Evolutionary conservation across 495 filamentous ascomycete species (phyloP).

Genomic region (Aspergillus baeticus): DNA sequence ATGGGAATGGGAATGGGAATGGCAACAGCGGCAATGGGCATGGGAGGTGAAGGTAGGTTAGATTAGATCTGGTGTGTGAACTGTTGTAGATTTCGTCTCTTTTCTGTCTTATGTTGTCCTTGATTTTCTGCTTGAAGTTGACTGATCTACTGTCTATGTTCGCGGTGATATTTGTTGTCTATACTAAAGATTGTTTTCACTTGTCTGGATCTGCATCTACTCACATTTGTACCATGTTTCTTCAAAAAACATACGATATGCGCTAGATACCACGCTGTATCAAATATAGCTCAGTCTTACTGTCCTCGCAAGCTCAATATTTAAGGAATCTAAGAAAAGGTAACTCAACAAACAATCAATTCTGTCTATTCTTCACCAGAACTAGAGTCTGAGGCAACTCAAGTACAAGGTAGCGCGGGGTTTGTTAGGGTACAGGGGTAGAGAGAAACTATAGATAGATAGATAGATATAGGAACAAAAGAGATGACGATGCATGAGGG

Average conservation of each 20-base stretch:
- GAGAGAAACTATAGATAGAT: background rate
- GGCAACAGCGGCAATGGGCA: background rate
- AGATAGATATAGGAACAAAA: constrained; percentile 13
- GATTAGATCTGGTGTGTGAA: background rate
- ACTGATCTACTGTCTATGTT: too few relatives aligned
- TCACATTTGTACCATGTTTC: too few relatives aligned
- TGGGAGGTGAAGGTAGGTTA: background rate
- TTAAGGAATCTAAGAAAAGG: background rate
- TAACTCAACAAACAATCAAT: background rate
- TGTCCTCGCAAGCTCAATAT: background rate
- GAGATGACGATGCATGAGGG: background rate
- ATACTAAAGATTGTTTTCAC: too few relatives aligned
- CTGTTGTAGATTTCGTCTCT: background rate
- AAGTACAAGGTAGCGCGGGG: background rate
- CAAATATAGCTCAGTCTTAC: too few relatives aligned
- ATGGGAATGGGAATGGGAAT: constrained; percentile 22
- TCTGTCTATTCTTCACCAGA: constrained; percentile 6
- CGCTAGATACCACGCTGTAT: too few relatives aligned
- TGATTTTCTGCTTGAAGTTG: too few relatives aligned
- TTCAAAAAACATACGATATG: too few relatives aligned
- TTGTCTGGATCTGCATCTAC: too few relatives aligned
- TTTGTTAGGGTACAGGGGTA: constrained; percentile 5
- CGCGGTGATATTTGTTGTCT: too few relatives aligned
- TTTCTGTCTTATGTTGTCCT: too few relatives aligned
- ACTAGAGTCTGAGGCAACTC: background rate